Conservation (phyloP, 306 rosid genomes). For the Betula pendula region DNA sequence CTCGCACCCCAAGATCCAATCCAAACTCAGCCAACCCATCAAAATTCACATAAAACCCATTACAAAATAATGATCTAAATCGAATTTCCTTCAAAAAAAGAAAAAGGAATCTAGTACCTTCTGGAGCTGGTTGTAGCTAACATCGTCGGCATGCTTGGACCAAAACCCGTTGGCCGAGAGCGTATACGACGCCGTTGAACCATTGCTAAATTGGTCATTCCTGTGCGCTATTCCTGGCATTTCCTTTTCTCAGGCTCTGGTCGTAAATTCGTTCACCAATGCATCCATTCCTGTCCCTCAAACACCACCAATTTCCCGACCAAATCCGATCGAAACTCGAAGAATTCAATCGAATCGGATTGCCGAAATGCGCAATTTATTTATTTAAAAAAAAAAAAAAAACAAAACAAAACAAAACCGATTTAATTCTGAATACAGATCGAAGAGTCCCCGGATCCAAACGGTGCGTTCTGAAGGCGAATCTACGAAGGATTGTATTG, state of each 20-base stretch:
- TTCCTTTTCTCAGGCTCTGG: conserved; percentile 43
- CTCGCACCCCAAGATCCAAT: conserved; percentile 53
- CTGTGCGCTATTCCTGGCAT: conserved; percentile 86
- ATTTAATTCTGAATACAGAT: conserved; percentile 31
- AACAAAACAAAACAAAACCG: not conserved
- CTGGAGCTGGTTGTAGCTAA: conserved; percentile 83
- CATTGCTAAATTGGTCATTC: conserved; percentile 68
- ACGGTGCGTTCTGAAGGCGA: conserved; percentile 26
- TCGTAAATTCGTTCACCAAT: conserved; percentile 41
- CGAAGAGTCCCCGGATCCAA: conserved; percentile 42
- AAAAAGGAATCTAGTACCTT: conserved; percentile 50
- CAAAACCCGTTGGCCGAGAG: conserved; percentile 74
- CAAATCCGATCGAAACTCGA: conserved; percentile 40
- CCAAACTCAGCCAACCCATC: conserved; percentile 28
- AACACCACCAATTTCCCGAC: conserved; percentile 1
- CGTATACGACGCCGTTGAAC: conserved; percentile 51
- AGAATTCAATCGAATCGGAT: conserved; percentile 35
- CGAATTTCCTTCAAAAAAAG: conserved; percentile 8
- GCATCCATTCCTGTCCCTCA: conserved; percentile 40
- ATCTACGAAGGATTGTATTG: conserved; percentile 34
- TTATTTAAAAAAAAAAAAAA: not conserved
- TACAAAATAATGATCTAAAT: conserved; percentile 37
- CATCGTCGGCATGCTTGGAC: conserved; percentile 75
- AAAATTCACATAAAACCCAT: conserved; percentile 20
- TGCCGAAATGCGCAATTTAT: conserved; percentile 13